A percentile compares a stretch with the other conserved stretches of the same genome.
These are phyloP conservation scores for Psilocybe azurescens DNA, from an alignment of 768 basidiomycete genomes.

Conservation along the genomic window DNA sequence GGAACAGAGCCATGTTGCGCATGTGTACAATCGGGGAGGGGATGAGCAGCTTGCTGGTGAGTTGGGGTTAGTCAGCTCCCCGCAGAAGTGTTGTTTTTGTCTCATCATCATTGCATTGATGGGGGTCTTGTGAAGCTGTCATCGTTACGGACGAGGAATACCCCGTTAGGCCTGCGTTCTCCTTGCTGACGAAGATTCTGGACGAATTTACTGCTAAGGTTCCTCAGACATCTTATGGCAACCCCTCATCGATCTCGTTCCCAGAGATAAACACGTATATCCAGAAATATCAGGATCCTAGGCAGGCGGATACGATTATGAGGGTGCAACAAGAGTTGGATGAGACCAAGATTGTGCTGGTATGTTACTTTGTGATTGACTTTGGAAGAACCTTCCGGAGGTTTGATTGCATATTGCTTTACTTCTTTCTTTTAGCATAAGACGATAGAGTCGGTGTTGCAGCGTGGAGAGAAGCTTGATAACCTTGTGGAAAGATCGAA, in stretches of 20 bases:
- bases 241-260: conserved; percentile 75
- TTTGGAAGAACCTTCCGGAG: background rate
- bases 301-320: conserved; percentile 98
- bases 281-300: conserved; percentile 94
- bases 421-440: conserved; percentile 72
- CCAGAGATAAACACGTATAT: conserved; percentile 79
- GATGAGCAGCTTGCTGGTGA: conserved; percentile 85
- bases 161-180: conserved; percentile 96
- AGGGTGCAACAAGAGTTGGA: conserved; percentile 97
- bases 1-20: conserved; percentile 92
- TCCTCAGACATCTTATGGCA: conserved; percentile 69
- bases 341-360: conserved; percentile 98
- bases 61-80: background rate
- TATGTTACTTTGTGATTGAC: conserved; percentile 45
- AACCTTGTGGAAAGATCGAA: conserved; percentile 94
- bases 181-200: conserved; percentile 88
- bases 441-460: conserved; percentile 96
- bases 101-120: too few species aligned
- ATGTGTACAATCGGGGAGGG: conserved; percentile 93
- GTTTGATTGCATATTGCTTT: background rate
- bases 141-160: conserved; percentile 97
- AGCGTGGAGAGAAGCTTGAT: conserved; percentile 96
- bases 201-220: conserved; percentile 90
- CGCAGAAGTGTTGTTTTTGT: too few species aligned
- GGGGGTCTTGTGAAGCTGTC: conserved; percentile 57